phyloP scores from a whole-genome alignment of 306 rosid species.

The Medicago ruthenica region DNA sequence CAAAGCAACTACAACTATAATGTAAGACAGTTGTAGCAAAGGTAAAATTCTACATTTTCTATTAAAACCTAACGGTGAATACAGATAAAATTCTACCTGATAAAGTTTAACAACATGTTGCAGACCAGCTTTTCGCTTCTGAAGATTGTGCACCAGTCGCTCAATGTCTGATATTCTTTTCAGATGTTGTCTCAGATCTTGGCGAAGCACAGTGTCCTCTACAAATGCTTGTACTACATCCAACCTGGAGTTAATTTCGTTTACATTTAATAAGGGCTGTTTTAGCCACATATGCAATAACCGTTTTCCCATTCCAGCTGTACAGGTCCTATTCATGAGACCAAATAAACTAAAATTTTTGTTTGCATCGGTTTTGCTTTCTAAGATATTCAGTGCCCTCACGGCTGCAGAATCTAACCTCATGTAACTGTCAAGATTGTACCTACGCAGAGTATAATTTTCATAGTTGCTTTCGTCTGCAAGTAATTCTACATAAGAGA shows the following conservation, averaged over 20 bases:
- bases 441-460: slow-evolving; percentile 69
- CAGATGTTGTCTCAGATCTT: slow-evolving; percentile 88
- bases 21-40: slow-evolving; percentile 36
- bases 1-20: slow-evolving; percentile 38
- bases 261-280: slow-evolving; percentile 85
- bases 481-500: slow-evolving; percentile 86
- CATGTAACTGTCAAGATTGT: slow-evolving; percentile 85
- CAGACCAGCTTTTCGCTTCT: slow-evolving; percentile 85
- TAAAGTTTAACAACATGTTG: slow-evolving; percentile 94
- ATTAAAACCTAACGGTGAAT: slow-evolving; percentile 31
- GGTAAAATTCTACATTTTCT: not conserved
- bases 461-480: slow-evolving; percentile 94
- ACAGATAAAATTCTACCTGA: slow-evolving; percentile 60
- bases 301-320: slow-evolving; percentile 98
- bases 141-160: slow-evolving; percentile 75
- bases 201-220: slow-evolving; percentile 83
- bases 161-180: slow-evolving; percentile 92
- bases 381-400: slow-evolving; percentile 90
- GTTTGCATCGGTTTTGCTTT: slow-evolving; percentile 94
- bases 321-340: slow-evolving; percentile 94
- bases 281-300: slow-evolving; percentile 93
- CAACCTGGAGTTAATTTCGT: slow-evolving; percentile 79
- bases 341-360: slow-evolving; percentile 96
- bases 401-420: slow-evolving; percentile 95
- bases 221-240: slow-evolving; percentile 94